phyloP scores from a whole-genome alignment of 2,329 filamentous ascomycete genomes.

The Aspergillus amoenus region DNA sequence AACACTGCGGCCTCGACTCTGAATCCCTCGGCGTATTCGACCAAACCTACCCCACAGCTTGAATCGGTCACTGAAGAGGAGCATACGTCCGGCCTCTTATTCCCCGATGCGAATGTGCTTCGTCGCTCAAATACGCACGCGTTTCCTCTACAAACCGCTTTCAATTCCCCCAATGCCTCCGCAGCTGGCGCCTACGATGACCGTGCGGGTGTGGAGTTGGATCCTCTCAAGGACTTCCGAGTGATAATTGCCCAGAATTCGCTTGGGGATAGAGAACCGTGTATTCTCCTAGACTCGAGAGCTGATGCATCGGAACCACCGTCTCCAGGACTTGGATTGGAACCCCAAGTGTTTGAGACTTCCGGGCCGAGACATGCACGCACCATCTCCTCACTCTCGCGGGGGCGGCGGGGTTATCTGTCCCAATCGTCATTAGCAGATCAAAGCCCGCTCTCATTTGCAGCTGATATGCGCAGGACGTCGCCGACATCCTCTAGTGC shows the following conservation, averaged over 20 bases:
- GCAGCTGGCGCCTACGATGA: constrained; percentile 48
- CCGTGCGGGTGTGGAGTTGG: constrained; percentile 47
- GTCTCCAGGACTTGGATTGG: constrained; percentile 36
- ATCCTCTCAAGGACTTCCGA: constrained; percentile 45
- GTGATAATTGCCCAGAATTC: constrained; percentile 51
- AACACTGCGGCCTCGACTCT: constrained; percentile 45
- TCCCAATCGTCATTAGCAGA: constrained; percentile 37
- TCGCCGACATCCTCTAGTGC: constrained; percentile 36
- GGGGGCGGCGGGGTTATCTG: constrained; percentile 34
- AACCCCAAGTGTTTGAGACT: constrained; percentile 33
- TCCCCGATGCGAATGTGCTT: constrained; percentile 46
- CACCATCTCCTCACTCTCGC: constrained; percentile 38
- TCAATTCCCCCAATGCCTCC: constrained; percentile 45
- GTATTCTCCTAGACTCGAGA: constrained; percentile 47
- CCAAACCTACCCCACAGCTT: constrained; percentile 38
- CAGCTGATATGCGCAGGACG: constrained; percentile 33
- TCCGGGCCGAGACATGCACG: constrained; percentile 35
- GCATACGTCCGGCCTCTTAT: constrained; percentile 49
- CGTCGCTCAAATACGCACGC: constrained; percentile 41
- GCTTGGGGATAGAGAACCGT: constrained; percentile 48
- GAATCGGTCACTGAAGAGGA: constrained; percentile 52
- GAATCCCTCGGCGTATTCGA: constrained; percentile 40
- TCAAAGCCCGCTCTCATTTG: constrained; percentile 31
- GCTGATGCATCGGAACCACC: constrained; percentile 25
- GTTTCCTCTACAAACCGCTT: constrained; percentile 42